A percentile compares a stretch with the other conserved stretches of the same genome.
These are phyloP conservation scores for Perkinsela sp. DNA, from an alignment of 208 protist genomes.

Conservation along the genomic window DNA sequence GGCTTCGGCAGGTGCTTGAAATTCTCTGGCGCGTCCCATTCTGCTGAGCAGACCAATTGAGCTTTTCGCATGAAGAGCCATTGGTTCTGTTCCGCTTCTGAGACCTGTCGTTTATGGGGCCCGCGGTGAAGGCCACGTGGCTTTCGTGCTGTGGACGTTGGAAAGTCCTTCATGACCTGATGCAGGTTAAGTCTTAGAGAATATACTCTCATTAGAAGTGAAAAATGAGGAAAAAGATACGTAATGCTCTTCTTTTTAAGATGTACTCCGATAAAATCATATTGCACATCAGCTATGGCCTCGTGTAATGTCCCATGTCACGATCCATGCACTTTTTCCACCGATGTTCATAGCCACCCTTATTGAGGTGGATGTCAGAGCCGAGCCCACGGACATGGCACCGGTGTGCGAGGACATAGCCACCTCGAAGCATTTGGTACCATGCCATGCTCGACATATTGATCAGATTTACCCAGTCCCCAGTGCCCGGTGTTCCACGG, in stretches of 20 bases:
- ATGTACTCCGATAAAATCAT: too few species aligned
- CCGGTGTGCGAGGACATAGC: slow-evolving; percentile 52
- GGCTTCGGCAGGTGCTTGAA: slow-evolving; percentile 61
- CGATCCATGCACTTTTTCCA: slow-evolving; percentile 68
- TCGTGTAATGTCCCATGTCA: slow-evolving; percentile 50
- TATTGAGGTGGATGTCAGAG: slow-evolving; percentile 32
- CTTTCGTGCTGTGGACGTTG: slow-evolving; percentile 36
- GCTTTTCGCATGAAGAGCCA: slow-evolving; percentile 53
- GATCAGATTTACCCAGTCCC: slow-evolving; percentile 56
- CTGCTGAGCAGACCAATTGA: slow-evolving; percentile 45
- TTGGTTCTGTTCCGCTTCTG: slow-evolving; percentile 19
- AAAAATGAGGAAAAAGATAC: too few species aligned
- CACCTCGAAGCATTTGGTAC: slow-evolving; percentile 53
- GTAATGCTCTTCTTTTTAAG: too few species aligned
- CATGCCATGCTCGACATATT: slow-evolving; percentile 62
- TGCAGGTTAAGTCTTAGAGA: slow-evolving; percentile 15
- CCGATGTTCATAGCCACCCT: slow-evolving; percentile 50
- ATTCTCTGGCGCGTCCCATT: slow-evolving; percentile 42
- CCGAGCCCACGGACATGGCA: slow-evolving; percentile 52
- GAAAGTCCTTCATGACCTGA: slow-evolving; percentile 45
- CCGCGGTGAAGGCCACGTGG: slow-evolving; percentile 40
- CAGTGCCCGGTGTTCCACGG: slow-evolving; percentile 31
- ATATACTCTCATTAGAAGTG: neutral
- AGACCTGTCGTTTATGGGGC: slow-evolving; percentile 44
- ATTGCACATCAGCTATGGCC: too few species aligned